Evolutionary conservation across 371 early-diverging fungal species (phyloP).

Genomic region (Mucor mucedo): DNA sequence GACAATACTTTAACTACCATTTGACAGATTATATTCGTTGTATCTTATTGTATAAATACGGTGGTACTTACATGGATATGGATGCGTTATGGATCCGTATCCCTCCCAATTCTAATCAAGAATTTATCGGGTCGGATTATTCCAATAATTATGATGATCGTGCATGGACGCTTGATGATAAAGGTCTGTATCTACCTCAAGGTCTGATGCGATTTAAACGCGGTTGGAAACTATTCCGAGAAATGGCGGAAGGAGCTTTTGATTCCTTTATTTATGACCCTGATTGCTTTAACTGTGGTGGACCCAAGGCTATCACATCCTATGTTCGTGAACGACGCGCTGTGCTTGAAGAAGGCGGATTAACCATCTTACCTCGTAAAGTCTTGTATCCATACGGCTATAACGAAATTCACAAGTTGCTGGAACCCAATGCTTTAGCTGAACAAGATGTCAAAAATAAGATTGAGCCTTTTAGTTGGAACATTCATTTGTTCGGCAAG

Average conservation of each 20-base stretch:
- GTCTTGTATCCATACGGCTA: conserved; percentile 62
- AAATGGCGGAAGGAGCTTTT: conserved; percentile 64
- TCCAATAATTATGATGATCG: conserved; percentile 53
- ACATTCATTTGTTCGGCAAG: conserved; percentile 65
- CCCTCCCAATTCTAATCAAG: conserved; percentile 57
- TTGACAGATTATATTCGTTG: conserved; percentile 66
- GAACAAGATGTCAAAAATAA: conserved; percentile 51
- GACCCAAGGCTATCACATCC: conserved; percentile 65
- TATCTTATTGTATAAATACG: conserved; percentile 66
- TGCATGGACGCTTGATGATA: conserved; percentile 65
- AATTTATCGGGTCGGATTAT: conserved; percentile 69
- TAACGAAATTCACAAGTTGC: conserved; percentile 49
- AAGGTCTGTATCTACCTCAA: conserved; percentile 66
- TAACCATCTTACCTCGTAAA: conserved; percentile 56
- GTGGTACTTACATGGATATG: conserved; percentile 77
- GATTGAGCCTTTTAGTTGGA: conserved; percentile 52
- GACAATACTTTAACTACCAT: conserved; percentile 63
- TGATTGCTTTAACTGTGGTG: conserved; percentile 69
- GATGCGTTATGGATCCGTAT: conserved; percentile 70
- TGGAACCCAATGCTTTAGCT: conserved; percentile 50
- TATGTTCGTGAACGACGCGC: conserved; percentile 60
- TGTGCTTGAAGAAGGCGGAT: conserved; percentile 51
- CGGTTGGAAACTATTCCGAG: conserved; percentile 65
- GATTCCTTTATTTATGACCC: conserved; percentile 59
- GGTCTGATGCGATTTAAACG: conserved; percentile 71